These are phyloP conservation scores for Phaffomyces antillensis DNA, from an alignment of 805 yeast genomes.

Conservation along the genomic window DNA sequence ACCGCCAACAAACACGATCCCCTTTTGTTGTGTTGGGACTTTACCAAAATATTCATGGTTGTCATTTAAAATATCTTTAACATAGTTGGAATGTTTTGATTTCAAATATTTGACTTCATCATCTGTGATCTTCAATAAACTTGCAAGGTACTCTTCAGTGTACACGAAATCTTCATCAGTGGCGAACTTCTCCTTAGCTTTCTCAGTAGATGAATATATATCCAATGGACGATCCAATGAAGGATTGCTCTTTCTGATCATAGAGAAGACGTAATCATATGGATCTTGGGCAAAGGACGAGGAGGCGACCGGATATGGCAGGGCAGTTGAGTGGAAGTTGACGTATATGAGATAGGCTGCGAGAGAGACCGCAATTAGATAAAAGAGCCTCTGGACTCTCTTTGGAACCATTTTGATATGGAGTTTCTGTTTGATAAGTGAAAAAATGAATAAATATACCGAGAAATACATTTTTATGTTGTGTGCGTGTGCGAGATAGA, in stretches of 20 bases:
- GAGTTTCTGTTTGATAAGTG: no score
- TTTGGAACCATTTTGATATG: neutral
- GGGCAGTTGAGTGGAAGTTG: neutral
- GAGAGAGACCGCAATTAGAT: neutral
- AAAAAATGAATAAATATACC: no score
- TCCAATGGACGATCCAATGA: conserved; percentile 31
- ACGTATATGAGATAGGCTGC: neutral
- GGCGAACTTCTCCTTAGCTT: conserved; percentile 38
- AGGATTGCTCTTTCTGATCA: conserved; percentile 30
- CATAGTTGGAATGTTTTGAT: conserved; percentile 30
- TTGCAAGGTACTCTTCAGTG: conserved; percentile 38
- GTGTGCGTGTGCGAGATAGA: no score
- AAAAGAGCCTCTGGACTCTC: neutral
- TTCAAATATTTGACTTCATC: conserved; percentile 28
- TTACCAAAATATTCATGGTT: conserved; percentile 3
- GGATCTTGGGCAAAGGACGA: neutral
- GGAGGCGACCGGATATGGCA: neutral
- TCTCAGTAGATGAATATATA: conserved; percentile 31
- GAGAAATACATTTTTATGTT: no score
- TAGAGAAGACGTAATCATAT: conserved; percentile 20
- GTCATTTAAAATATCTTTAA: conserved; percentile 28
- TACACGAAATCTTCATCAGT: conserved; percentile 35
- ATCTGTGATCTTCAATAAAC: conserved; percentile 35
- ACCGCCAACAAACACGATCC: conserved; percentile 69
- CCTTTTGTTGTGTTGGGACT: conserved; percentile 32